Evolutionary conservation across 768 basidiomycete species (phyloP), one percentile per base, ranked within the genome.

Genomic region (Leucosporidium scottii): DNA sequence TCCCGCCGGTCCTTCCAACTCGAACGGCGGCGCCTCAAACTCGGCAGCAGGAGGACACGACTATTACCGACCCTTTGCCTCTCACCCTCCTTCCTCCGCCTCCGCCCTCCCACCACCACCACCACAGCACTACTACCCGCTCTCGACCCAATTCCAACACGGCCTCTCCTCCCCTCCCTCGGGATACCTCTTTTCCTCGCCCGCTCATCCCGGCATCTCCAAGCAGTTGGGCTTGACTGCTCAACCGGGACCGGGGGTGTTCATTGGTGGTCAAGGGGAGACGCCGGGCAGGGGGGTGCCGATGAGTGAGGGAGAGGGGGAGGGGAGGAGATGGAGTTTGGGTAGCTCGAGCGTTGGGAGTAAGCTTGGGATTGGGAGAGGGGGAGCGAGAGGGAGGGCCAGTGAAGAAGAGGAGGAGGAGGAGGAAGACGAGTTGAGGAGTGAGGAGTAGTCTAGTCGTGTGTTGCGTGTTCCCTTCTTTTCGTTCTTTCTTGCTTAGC

Each of bases 221-320:
- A 63, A 62, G 31, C 55, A 62, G 9, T 54, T 72, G 27, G 71
- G 71, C 9, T 44, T 72, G 17, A 62, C 71, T 8, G 64, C 71
- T 12, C 67, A 65, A 8, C 68, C 71, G 10, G 71, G 71, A 7
- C 71, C 71, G 0, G 71, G 71, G 18, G 71, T 67, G 3, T 30
- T 71, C 2, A 59, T 53, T 34, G 50, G n/a, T 15, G 65, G 1
- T 0, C 58, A 21, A 4, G 48, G 60, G 21, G 69, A 59, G 23
- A 71, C 70, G n/a, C 70, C 70, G 36, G 64, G 61, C 17, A 58
- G 61, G 12, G 61, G 58, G 4, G 62, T 54, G 7, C 28, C 23
- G 5, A 28, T 20, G 18, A 21, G 28, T 20, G 15, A 39, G 27
- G 61, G 10, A 7, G 50, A 13, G 18, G 66, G 28, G 8, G 50